A percentile compares a stretch with the other conserved stretches of the same genome.
phyloP scores from a whole-genome alignment of 495 filamentous ascomycete species.

The Daldinia grandis region DNA sequence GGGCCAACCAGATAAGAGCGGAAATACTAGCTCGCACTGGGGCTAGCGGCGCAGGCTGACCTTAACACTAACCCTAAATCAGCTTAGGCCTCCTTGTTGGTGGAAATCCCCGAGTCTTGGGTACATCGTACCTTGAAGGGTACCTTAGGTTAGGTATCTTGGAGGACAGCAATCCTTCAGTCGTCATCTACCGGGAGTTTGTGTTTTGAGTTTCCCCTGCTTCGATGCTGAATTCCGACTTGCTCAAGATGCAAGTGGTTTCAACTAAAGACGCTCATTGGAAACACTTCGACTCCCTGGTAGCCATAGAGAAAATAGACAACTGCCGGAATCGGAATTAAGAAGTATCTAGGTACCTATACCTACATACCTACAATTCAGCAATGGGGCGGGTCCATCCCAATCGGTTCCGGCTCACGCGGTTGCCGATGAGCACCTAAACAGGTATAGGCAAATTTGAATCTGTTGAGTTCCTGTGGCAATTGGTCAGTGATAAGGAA shows the following conservation, averaged over 20 bases:
- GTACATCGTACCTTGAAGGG: conserved; percentile 20
- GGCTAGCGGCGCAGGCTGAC: conserved; percentile 35
- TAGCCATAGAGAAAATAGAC: not conserved
- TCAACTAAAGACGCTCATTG: not conserved
- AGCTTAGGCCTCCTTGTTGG: conserved; percentile 8
- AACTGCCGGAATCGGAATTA: conserved; percentile 11
- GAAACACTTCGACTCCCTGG: not conserved
- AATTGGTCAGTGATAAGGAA: conserved; percentile 38
- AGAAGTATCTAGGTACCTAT: not conserved
- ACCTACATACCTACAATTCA: conserved; percentile 12
- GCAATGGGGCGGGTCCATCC: conserved; percentile 12
- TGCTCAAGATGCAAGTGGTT: not conserved
- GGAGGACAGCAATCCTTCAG: conserved; percentile 1
- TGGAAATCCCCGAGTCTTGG: conserved; percentile 23
- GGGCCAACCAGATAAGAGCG: conserved; percentile 41
- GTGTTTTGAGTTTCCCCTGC: conserved; percentile 1
- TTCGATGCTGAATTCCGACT: not conserved
- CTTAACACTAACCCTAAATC: conserved; percentile 6
- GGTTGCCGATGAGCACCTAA: conserved; percentile 41
- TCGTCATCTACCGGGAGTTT: conserved; percentile 7
- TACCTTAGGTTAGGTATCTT: not conserved
- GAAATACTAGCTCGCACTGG: conserved; percentile 30
- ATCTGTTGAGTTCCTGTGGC: conserved; percentile 27
- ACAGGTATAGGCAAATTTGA: conserved; percentile 27
- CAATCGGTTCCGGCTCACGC: conserved; percentile 40